Percentiles rank a stretch among this genome's conserved stretches.
Conservation (phyloP, 331 rosid genomes). For the Rosa hybrid region DNA sequence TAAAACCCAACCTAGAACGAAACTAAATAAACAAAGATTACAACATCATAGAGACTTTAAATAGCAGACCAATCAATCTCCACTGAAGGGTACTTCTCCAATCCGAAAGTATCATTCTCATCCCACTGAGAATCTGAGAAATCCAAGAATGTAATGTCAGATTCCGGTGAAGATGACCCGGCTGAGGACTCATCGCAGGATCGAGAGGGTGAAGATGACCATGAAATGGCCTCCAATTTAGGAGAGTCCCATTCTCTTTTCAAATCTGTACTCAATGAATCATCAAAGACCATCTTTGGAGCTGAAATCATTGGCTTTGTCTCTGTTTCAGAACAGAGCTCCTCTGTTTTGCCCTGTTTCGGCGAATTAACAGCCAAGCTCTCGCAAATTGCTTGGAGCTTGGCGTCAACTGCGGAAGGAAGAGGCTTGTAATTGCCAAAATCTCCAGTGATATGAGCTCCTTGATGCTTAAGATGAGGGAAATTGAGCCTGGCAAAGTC, state of each 20-base stretch:
- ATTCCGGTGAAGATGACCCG: constrained; percentile 61
- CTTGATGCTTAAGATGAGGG: constrained; percentile 58
- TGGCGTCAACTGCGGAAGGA: constrained; percentile 70
- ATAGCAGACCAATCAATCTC: constrained; percentile 94
- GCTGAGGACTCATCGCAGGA: constrained; percentile 40
- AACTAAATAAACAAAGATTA: constrained; percentile 7
- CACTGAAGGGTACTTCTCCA: constrained; percentile 78
- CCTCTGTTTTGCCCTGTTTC: constrained; percentile 45
- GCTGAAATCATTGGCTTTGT: constrained; percentile 31
- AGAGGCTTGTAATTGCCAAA: constrained; percentile 67
- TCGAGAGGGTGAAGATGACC: constrained; percentile 31
- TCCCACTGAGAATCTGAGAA: constrained; percentile 54
- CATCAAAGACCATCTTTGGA: constrained; percentile 19
- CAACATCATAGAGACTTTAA: constrained; percentile 20
- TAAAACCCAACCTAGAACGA: constrained; percentile 14
- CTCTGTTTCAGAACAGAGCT: constrained; percentile 36
- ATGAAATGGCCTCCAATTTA: constrained; percentile 32
- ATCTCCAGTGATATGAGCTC: constrained; percentile 38
- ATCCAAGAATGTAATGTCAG: constrained; percentile 46
- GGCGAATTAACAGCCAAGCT: constrained; percentile 36
- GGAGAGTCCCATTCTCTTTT: constrained; percentile 25
- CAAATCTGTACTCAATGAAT: background rate
- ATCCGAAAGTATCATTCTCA: constrained; percentile 43
- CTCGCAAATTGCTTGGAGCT: constrained; percentile 79
- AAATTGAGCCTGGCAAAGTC: constrained; percentile 82